A percentile compares a stretch with the other conserved stretches of the same genome.
These are phyloP conservation scores for button mushroom (Agaricus bisporus) DNA, from an alignment of 768 basidiomycete genomes.

Conservation along the genomic window DNA sequence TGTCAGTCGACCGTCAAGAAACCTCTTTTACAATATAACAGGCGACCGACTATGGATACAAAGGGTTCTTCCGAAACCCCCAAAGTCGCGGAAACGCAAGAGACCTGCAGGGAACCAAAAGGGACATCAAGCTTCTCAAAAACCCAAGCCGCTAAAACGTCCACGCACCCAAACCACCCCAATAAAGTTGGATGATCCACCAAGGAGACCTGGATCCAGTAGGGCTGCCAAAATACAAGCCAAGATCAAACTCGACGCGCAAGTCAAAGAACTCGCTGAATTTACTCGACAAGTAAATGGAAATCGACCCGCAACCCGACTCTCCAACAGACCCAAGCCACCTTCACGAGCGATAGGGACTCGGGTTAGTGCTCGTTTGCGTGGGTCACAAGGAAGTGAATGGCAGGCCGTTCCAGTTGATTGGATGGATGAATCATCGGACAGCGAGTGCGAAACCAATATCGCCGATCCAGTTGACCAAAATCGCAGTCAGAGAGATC, in stretches of 20 bases:
- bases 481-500: slow-evolving; percentile 36
- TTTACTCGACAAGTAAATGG: slow-evolving; percentile 44
- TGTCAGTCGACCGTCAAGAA: not conserved
- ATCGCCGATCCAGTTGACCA: not conserved
- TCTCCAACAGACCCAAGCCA: slow-evolving; percentile 12
- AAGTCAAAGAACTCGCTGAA: slow-evolving; percentile 63
- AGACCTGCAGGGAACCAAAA: slow-evolving; percentile 16
- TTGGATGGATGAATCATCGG: slow-evolving; percentile 42
- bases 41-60: slow-evolving; percentile 87
- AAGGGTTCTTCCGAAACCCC: slow-evolving; percentile 51
- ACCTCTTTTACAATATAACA: slow-evolving; percentile 18
- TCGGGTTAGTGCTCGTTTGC: slow-evolving; percentile 58
- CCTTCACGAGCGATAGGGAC: slow-evolving; percentile 43
- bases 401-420: slow-evolving; percentile 81
- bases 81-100: slow-evolving; percentile 35
- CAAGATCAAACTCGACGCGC: slow-evolving; percentile 60
- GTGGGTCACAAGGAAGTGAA: slow-evolving; percentile 52
- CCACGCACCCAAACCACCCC: slow-evolving; percentile 12
- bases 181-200: slow-evolving; percentile 1
- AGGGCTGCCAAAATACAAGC: slow-evolving; percentile 70
- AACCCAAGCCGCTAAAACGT: slow-evolving; percentile 18
- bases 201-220: slow-evolving; percentile 35
- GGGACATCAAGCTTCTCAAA: slow-evolving; percentile 6
- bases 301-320: slow-evolving; percentile 10
- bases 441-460: not conserved